Conservation (phyloP, 2,329 filamentous ascomycete species). For the Fusarium scirpi region DNA sequence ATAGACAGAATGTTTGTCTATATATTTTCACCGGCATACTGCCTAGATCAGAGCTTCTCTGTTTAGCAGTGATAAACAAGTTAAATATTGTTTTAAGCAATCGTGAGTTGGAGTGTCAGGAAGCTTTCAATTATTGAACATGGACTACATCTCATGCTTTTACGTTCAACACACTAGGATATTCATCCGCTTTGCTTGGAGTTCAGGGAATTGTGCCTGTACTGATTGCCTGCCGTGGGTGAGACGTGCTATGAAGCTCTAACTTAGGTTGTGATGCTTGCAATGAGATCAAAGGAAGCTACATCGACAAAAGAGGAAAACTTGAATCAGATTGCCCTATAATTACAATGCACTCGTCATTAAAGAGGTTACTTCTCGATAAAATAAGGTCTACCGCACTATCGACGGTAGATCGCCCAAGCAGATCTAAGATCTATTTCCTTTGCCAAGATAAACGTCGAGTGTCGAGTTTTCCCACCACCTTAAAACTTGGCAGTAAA, state of each 20-base stretch:
- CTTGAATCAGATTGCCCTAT: neutral
- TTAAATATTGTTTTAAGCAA: neutral
- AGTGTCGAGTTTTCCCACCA: neutral
- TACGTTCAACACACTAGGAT: too few species aligned
- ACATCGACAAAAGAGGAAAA: neutral
- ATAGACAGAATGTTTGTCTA: neutral
- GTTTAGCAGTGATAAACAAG: neutral
- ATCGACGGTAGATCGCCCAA: neutral
- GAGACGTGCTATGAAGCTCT: neutral
- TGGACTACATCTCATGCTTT: neutral
- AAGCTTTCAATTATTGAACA: too few species aligned
- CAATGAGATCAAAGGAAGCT: neutral
- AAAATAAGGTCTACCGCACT: neutral
- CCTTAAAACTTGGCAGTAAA: slow-evolving; percentile 5
- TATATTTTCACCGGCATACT: neutral
- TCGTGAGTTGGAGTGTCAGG: neutral
- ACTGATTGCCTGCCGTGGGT: neutral
- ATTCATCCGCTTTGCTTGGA: neutral
- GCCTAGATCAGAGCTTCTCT: neutral
- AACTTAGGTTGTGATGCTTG: neutral
- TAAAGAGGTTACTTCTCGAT: neutral
- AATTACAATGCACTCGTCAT: slow-evolving; percentile 1
- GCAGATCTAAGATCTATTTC: slow-evolving; percentile 3
- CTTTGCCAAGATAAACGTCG: slow-evolving; percentile 2
- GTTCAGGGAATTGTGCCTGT: neutral